phyloP scores from a whole-genome alignment of 2,329 filamentous ascomycete genomes.

The Tolypocladium tropicale region DNA sequence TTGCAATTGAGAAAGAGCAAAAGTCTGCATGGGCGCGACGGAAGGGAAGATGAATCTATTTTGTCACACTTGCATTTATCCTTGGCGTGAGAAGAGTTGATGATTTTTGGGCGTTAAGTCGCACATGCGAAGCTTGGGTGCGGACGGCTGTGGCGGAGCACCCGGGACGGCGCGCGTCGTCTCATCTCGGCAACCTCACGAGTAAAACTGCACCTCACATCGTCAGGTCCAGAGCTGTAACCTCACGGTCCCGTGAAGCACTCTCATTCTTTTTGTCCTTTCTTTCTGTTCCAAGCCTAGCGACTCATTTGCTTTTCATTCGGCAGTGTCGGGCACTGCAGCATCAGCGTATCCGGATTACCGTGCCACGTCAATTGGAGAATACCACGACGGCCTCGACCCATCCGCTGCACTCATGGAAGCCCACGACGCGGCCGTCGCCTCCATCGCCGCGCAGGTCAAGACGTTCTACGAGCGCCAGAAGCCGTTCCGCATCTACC shows the following conservation, averaged over 20 bases:
- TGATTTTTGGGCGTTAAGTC: background rate
- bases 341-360: background rate
- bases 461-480: slow-evolving; percentile 30
- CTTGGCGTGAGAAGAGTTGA: background rate
- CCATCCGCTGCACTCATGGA: slow-evolving; percentile 20
- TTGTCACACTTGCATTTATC: background rate
- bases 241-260: background rate
- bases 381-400: background rate
- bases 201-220: background rate
- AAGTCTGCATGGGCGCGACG: background rate
- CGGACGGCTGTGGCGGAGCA: background rate
- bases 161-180: background rate
- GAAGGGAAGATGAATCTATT: too few species aligned
- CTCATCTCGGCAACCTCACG: background rate
- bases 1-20: background rate
- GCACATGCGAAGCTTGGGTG: background rate
- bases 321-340: background rate
- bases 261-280: background rate
- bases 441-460: slow-evolving; percentile 30
- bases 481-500: slow-evolving; percentile 61
- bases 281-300: background rate
- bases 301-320: background rate
- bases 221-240: background rate
- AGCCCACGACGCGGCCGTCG: slow-evolving; percentile 33
- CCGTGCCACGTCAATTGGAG: background rate